Base-by-base conservation (phyloP, 805 yeast genomes). In the Wickerhamiella hasegawae region DNA sequence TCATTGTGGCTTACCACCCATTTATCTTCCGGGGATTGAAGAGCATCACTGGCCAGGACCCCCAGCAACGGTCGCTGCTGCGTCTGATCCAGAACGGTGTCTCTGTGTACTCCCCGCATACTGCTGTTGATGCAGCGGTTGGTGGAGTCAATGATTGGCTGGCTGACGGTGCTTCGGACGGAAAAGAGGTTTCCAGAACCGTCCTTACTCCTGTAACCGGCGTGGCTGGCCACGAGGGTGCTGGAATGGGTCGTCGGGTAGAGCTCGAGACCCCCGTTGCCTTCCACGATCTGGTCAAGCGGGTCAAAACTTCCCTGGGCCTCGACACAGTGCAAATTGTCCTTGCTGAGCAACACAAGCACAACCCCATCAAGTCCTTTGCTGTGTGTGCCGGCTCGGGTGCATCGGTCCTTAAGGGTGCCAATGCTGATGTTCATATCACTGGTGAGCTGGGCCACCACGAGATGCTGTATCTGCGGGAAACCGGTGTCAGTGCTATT, bases 371-470 rank as follows among this genome's bases (percentile, higher is more conserved):
- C 35, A 55, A 53, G 18, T 65, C 69, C 0, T 60, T 84, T 17
- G 97, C 96, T 1, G 54, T 90, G 12, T 90, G 99, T 57, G 97
- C 98, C 3, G 99, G 99, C 0, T 79, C 94, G 2, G 97, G 98
- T 0, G 76, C 80, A 3, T 65, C 76, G 1, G 82, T 85, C 1
- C 75, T 83, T 56, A 51, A 57, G 24, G 55, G 60, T 5, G 48
- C 54, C 8, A 62, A 63, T 33, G 74, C 74, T 0, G 97, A 90
- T 47, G 60, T 84, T 28, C 78, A 68, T 52, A 69, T 73, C 48
- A 85, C 98, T 0, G 99, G 99, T 2, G 99, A 90, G 52, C 58
- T 90, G 45, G 76, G 94, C 18, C 99, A 90, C 49, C 99, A 90
- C 51, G 96, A 90, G 53, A 77, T 79, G 8, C 64, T 90, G 27